A percentile compares a stretch with the other conserved stretches of the same genome.
phyloP scores from a whole-genome alignment of 441 rosid genomes.

The Gossypium lobatum region DNA sequence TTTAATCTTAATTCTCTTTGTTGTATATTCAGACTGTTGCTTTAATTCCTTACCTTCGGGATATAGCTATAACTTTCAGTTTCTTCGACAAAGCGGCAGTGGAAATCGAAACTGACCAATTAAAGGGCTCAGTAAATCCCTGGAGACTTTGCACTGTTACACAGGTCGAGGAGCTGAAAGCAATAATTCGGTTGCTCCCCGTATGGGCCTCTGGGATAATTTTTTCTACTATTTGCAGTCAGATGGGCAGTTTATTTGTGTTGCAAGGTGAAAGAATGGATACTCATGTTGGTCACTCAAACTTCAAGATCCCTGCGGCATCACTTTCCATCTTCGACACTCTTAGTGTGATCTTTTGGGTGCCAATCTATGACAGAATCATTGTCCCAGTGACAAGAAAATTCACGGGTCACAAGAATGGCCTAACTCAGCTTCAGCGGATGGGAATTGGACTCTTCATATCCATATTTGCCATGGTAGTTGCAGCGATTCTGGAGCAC shows the following conservation, averaged over 20 bases:
- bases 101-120: slow-evolving; percentile 1
- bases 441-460: slow-evolving; percentile 16
- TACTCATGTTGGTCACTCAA: slow-evolving; percentile 2
- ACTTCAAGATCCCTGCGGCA: slow-evolving; percentile 10
- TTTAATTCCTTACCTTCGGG: not conserved
- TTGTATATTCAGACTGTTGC: not conserved
- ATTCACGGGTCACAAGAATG: slow-evolving; percentile 8
- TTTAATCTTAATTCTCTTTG: not conserved
- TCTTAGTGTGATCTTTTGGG: slow-evolving; percentile 18
- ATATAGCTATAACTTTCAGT: not conserved
- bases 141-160: slow-evolving; percentile 18
- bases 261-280: slow-evolving; percentile 19
- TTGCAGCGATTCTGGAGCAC: not conserved
- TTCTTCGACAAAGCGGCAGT: slow-evolving; percentile 20
- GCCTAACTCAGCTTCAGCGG: slow-evolving; percentile 15
- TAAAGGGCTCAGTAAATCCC: slow-evolving; percentile 9
- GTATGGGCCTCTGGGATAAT: slow-evolving; percentile 15
- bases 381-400: slow-evolving; percentile 12
- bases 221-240: slow-evolving; percentile 1
- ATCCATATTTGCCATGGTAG: slow-evolving; percentile 13
- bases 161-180: slow-evolving; percentile 17
- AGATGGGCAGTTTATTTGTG: slow-evolving; percentile 12
- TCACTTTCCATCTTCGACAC: slow-evolving; percentile 16
- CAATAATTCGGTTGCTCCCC: slow-evolving; percentile 13
- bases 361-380: slow-evolving; percentile 18